Percentiles rank a stretch among this genome's conserved stretches.
Evolutionary conservation across 805 yeast species (phyloP).

Genomic region (Dipodascus geniculatus): DNA sequence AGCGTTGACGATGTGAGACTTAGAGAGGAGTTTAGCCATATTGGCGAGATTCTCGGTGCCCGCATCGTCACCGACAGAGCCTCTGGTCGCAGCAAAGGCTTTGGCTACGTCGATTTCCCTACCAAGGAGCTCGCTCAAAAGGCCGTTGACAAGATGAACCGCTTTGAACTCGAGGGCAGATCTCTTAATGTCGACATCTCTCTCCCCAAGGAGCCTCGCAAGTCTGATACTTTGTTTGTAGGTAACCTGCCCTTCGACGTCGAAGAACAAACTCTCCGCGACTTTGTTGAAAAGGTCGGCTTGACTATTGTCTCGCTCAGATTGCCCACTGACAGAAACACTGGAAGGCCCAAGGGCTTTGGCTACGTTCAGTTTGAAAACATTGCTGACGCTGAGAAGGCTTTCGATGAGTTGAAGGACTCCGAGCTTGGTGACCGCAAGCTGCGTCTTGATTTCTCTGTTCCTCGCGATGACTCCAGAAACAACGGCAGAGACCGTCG

Average conservation of each 20-base stretch:
- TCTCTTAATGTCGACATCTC: constrained; percentile 90
- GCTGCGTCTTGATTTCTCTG: constrained; percentile 86
- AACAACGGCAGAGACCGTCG: constrained; percentile 19
- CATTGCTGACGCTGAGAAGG: constrained; percentile 82
- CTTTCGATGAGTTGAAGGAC: constrained; percentile 80
- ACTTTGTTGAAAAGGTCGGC: constrained; percentile 67
- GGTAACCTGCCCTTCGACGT: constrained; percentile 93
- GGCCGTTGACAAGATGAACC: constrained; percentile 78
- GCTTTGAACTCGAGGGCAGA: constrained; percentile 94
- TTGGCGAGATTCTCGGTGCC: constrained; percentile 76
- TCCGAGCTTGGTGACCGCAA: constrained; percentile 84
- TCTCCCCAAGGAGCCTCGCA: constrained; percentile 55
- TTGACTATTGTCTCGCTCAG: constrained; percentile 72
- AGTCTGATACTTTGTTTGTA: constrained; percentile 84
- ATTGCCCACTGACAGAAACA: constrained; percentile 96
- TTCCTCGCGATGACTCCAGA: constrained; percentile 62
- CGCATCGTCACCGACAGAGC: constrained; percentile 91
- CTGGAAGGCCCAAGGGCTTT: constrained; percentile 97
- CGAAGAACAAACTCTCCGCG: constrained; percentile 66
- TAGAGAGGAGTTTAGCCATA: constrained; percentile 61
- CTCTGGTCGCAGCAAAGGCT: constrained; percentile 90
- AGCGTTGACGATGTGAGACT: constrained; percentile 92
- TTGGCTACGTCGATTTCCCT: constrained; percentile 86
- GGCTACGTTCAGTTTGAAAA: constrained; percentile 90
- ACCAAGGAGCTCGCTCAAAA: constrained; percentile 66